Conservation (phyloP, 768 basidiomycete genomes). For the Lactifluus volemus region DNA sequence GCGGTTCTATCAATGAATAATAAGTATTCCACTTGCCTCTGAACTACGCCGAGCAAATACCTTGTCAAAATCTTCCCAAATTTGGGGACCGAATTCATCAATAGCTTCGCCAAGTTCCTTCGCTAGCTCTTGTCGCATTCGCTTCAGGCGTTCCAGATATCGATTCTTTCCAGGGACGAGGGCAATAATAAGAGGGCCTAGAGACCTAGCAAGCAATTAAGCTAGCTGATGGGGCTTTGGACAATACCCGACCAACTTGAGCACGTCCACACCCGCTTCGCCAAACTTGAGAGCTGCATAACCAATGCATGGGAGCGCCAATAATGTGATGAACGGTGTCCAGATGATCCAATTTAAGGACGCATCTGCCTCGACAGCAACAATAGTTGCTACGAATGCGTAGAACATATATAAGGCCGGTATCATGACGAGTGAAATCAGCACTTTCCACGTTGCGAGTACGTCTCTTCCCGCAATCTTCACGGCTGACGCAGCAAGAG, state of each 20-base stretch:
- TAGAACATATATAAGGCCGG: conserved; percentile 82
- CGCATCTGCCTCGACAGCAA: conserved; percentile 59
- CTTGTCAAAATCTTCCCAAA: conserved; percentile 83
- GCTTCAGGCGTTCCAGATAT: conserved; percentile 65
- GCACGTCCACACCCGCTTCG: conserved; percentile 93
- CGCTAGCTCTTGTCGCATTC: conserved; percentile 61
- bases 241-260: conserved; percentile 55
- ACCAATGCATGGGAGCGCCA: conserved; percentile 76
- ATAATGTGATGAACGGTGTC: conserved; percentile 68
- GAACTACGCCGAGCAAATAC: conserved; percentile 30
- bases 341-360: conserved; percentile 54
- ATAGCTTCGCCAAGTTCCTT: conserved; percentile 77
- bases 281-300: conserved; percentile 93
- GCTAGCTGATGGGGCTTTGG: conserved; percentile 4
- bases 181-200: conserved; percentile 83
- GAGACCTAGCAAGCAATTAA: conserved; percentile 45
- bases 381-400: conserved; percentile 67
- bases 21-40: not conserved
- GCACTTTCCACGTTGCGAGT: conserved; percentile 92
- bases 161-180: conserved; percentile 82
- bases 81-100: conserved; percentile 79
- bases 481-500: conserved; percentile 87
- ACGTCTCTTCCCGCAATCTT: conserved; percentile 93
- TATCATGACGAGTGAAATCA: conserved; percentile 83
- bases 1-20: conserved; percentile 28